A percentile compares a stretch with the other conserved stretches of the same genome.
phyloP scores from a whole-genome alignment of 495 filamentous ascomycete species.

The Mycothermus thermophilus region DNA sequence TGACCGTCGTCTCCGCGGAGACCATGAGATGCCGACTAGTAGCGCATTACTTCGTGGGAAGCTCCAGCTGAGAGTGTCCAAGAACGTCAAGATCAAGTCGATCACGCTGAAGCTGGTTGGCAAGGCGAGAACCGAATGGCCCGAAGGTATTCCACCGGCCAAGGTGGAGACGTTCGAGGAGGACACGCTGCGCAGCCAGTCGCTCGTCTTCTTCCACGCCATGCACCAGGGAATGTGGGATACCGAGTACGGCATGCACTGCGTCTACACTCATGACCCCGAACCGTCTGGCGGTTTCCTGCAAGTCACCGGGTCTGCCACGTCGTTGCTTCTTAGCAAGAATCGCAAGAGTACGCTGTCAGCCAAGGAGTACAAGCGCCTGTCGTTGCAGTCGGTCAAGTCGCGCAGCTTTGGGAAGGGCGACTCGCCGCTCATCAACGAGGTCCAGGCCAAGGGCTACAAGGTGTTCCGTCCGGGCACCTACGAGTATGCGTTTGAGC shows the following conservation, averaged over 20 bases:
- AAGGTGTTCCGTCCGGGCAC: constrained; percentile 79
- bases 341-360: constrained; percentile 23
- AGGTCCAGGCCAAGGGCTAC: constrained; percentile 76
- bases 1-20: constrained; percentile 58
- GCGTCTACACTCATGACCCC: constrained; percentile 27
- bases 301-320: constrained; percentile 24
- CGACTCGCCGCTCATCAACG: constrained; percentile 44
- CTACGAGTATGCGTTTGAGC: constrained; percentile 89
- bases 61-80: constrained; percentile 68
- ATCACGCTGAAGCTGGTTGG: constrained; percentile 77
- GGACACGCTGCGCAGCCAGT: constrained; percentile 61
- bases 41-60: constrained; percentile 79
- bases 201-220: constrained; percentile 72
- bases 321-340: constrained; percentile 9
- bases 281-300: constrained; percentile 22
- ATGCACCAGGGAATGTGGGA: constrained; percentile 39
- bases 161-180: constrained; percentile 75
- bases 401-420: constrained; percentile 80
- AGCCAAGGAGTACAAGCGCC: constrained; percentile 39
- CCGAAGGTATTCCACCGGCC: constrained; percentile 87
- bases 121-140: constrained; percentile 85
- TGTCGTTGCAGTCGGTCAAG: constrained; percentile 67
- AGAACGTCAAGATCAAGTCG: constrained; percentile 90
- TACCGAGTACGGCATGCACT: constrained; percentile 48
- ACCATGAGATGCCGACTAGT: constrained; percentile 38